A percentile compares a stretch with the other conserved stretches of the same genome.
phyloP scores from a whole-genome alignment of 176 grass and related monocot genomes.

The Oryza brachyantha region DNA sequence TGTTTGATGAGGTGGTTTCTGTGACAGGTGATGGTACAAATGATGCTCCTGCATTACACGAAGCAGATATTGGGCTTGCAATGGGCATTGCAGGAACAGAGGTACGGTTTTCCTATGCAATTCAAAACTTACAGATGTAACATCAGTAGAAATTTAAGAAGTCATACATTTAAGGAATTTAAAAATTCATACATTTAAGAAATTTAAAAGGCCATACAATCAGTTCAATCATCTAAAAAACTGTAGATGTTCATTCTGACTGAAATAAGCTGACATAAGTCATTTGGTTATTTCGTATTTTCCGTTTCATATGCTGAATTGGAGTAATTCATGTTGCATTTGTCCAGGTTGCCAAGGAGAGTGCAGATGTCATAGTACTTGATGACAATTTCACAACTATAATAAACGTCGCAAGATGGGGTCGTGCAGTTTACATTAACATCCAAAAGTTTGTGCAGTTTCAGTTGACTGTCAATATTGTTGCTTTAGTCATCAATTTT shows the following conservation, averaged over 20 bases:
- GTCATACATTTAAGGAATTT: background rate
- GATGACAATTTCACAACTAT: constrained; percentile 90
- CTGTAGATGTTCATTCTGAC: background rate
- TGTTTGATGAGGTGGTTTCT: constrained; percentile 82
- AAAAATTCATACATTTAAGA: background rate
- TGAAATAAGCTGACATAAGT: background rate
- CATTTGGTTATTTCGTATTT: background rate
- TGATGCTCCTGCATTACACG: constrained; percentile 92
- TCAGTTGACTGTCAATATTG: constrained; percentile 93
- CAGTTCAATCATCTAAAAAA: no score
- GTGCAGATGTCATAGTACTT: constrained; percentile 78
- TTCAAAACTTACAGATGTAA: constrained; percentile 6
- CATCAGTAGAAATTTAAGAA: constrained; percentile 4
- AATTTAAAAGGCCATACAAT: no score
- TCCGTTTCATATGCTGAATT: background rate
- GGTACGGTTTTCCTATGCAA: constrained; percentile 42
- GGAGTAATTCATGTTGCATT: background rate
- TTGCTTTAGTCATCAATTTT: constrained; percentile 82
- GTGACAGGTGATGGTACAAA: constrained; percentile 98
- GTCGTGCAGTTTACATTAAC: constrained; percentile 86
- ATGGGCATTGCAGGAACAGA: constrained; percentile 98
- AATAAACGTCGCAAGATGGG: constrained; percentile 73
- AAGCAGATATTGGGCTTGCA: constrained; percentile 95
- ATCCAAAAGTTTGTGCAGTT: constrained; percentile 96
- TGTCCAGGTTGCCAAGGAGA: constrained; percentile 84